Percentiles rank a stretch among this genome's conserved stretches.
These are phyloP conservation scores for Coemansia erecta DNA, from an alignment of 192 early-diverging fungal genomes.

Conservation along the genomic window DNA sequence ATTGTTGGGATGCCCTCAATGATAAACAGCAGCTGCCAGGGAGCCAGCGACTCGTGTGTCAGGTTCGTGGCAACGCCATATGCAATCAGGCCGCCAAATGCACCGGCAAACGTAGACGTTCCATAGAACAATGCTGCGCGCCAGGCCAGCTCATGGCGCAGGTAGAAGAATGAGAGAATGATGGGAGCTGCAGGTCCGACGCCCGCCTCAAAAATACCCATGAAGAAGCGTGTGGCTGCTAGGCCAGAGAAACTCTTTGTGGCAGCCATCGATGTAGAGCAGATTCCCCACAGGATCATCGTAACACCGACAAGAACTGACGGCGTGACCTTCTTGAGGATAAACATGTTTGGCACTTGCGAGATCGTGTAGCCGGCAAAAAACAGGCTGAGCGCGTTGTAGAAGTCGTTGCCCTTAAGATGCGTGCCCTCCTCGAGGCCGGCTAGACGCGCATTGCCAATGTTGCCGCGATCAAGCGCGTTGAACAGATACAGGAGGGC, in stretches of 20 bases:
- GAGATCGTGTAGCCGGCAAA: constrained; percentile 65
- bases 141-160: constrained; percentile 61
- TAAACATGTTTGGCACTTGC: constrained; percentile 77
- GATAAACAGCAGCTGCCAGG: constrained; percentile 76
- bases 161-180: constrained; percentile 73
- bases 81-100: constrained; percentile 71
- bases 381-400: constrained; percentile 53
- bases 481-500: constrained; percentile 66
- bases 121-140: constrained; percentile 68
- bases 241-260: constrained; percentile 32
- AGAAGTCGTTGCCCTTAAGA: constrained; percentile 52
- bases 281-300: constrained; percentile 70
- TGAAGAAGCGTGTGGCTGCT: constrained; percentile 46
- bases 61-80: constrained; percentile 62
- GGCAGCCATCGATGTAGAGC: constrained; percentile 63
- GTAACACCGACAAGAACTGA: constrained; percentile 60
- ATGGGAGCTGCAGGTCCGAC: constrained; percentile 70
- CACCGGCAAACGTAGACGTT: constrained; percentile 69
- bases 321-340: constrained; percentile 64
- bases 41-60: constrained; percentile 53
- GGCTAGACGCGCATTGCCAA: constrained; percentile 66
- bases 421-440: constrained; percentile 46
- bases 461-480: constrained; percentile 71
- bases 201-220: constrained; percentile 65
- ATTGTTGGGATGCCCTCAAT: constrained; percentile 66